phyloP scores from a whole-genome alignment of 345 rosid genomes.

The Barbarea vulgaris region DNA sequence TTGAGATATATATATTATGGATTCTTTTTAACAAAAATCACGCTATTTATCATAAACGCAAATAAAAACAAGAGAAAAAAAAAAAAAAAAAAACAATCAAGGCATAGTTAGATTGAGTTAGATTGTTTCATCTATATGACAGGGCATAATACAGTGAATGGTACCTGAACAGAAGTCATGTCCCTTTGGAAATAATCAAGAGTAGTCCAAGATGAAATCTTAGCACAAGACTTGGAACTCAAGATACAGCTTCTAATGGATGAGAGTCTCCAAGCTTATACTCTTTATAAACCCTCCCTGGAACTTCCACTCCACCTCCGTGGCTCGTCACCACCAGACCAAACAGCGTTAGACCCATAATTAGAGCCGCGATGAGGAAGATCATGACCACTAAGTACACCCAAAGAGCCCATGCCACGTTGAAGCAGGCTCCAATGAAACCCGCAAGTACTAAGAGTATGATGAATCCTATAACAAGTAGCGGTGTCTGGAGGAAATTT shows the following conservation, averaged over 20 bases:
- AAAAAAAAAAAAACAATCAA: no score
- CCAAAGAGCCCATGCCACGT: conserved; percentile 95
- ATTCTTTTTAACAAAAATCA: not conserved
- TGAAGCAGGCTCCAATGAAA: conserved; percentile 89
- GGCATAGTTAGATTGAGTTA: no score
- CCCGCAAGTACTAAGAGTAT: conserved; percentile 77
- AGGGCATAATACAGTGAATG: not conserved
- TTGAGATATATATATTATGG: not conserved
- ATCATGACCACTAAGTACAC: conserved; percentile 87
- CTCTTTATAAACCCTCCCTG: conserved; percentile 74
- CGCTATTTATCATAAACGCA: no score
- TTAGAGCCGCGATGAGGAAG: conserved; percentile 63
- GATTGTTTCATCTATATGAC: no score
- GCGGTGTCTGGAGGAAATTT: conserved; percentile 82
- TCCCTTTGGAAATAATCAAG: conserved; percentile 65
- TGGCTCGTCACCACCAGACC: conserved; percentile 80
- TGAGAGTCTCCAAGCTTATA: conserved; percentile 74
- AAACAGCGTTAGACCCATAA: conserved; percentile 73
- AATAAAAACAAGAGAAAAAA: no score
- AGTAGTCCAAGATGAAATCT: conserved; percentile 79
- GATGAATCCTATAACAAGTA: conserved; percentile 76
- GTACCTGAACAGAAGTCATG: conserved; percentile 83
- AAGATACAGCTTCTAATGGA: conserved; percentile 67
- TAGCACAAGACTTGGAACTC: conserved; percentile 71
- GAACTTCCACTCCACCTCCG: conserved; percentile 74